Percentiles rank a stretch among this genome's conserved stretches.
Evolutionary conservation across 129 eudicot genomes (phyloP).

Genomic region (Dittrichia graveolens): DNA sequence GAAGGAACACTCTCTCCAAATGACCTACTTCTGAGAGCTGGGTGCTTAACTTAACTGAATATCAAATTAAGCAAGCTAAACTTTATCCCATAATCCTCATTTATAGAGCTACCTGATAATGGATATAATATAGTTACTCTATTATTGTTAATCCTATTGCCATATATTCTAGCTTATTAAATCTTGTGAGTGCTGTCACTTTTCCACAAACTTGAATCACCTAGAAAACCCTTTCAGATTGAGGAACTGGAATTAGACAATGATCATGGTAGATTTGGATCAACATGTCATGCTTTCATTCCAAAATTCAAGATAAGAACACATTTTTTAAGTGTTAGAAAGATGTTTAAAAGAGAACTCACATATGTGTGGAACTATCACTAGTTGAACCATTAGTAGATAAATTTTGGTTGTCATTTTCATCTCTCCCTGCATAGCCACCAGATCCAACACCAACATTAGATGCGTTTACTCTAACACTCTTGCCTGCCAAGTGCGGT

Average conservation of each 20-base stretch:
- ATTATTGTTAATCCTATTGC: too few relatives aligned
- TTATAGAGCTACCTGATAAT: too few relatives aligned
- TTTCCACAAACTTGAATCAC: neutral
- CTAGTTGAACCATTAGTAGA: slow-evolving; percentile 40
- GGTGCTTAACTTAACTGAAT: too few relatives aligned
- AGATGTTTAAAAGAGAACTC: slow-evolving; percentile 35
- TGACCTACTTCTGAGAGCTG: too few relatives aligned
- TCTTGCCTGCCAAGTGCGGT: slow-evolving; percentile 31
- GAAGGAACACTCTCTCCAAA: too few relatives aligned
- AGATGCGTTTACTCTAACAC: slow-evolving; percentile 58
- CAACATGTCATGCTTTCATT: slow-evolving; percentile 15
- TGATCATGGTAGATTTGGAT: slow-evolving; percentile 2
- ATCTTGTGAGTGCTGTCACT: too few relatives aligned
- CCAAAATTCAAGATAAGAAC: neutral
- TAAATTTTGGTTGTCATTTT: slow-evolving; percentile 46
- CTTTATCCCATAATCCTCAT: too few relatives aligned
- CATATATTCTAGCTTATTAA: too few relatives aligned
- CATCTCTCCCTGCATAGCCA: slow-evolving; percentile 68
- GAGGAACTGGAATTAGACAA: neutral
- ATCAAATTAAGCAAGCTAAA: too few relatives aligned
- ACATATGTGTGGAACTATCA: slow-evolving; percentile 60
- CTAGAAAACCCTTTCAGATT: too few relatives aligned
- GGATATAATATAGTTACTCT: too few relatives aligned
- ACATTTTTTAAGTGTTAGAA: slow-evolving; percentile 13
- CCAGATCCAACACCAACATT: slow-evolving; percentile 77